Evolutionary conservation across 257 asterid genomes (phyloP), one percentile per base, ranked within the genome.

Genomic region (Cordia subcordata): DNA sequence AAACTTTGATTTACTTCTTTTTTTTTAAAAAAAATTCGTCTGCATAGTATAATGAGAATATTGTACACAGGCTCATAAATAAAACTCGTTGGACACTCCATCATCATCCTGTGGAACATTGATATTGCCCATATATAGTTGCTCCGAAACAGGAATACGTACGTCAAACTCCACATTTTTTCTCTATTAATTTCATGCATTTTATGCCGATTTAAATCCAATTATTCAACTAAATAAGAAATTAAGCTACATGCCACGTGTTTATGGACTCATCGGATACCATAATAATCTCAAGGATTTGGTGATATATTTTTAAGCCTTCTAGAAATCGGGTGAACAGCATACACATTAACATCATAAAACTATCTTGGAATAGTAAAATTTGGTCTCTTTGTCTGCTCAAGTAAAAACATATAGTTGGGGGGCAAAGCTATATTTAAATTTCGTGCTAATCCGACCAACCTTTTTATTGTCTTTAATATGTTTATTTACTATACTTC

Each of bases 381-480:
- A 57, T 49, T 11, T 62, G 71, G 76, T 68, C 74, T 33, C 19
- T 27, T 64, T 68, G 77, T 73, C 75, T 70, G 75, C 69, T 58
- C 35, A 11, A 21, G 50, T 63, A 42, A 66, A 63, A 69, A 73
- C 77, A 77, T 73, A 51, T 55, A 57, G 76, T 62, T 69, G 70
- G 72, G 47, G 32, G 64, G n/a, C n/a, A n/a, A 22, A 65, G 64
- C 59, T 65, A 32, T 61, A 72, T 69, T 68, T 71, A 66, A 63
- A 75, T 40, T 63, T 44, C 38, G 20, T 27, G 54, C 22, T 61
- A 49, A 66, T 68, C 77, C 75, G 72, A 71, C 81, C 72, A 66
- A 51, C 57, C 62, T 69, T 66, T 57, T 40, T 52, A 11, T 5
- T 45, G 58, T 32, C 65, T 33, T 63, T 42, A 3, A 42, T 59